Evolutionary conservation across 2,329 filamentous ascomycete genomes (phyloP), one percentile per base, ranked within the genome.

Genomic region (Ascochyta clinopodiicola): DNA sequence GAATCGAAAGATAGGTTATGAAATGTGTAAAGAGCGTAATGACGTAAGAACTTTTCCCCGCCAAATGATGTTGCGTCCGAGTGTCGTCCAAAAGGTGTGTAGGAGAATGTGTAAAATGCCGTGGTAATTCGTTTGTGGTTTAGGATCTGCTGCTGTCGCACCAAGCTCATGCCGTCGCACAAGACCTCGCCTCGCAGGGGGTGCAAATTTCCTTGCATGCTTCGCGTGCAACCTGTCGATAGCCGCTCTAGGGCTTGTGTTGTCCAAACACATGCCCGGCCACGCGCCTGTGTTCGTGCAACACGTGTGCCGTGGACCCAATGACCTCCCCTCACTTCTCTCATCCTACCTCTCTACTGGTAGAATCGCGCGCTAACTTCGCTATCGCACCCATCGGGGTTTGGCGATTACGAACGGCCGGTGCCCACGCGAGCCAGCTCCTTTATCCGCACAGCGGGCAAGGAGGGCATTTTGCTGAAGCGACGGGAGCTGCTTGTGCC

Each of bases 381-480:
- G 42, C 29, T 17, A 32, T 51, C 36, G 52, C 46, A 51, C 46
- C 38, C 52, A 24, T 51, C 43, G 24, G 42, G 29, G 51, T 44
- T 38, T 51, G 46, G 36, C 37, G 17, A 38, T 54, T 66, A 72
- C 45, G 67, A 61, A 22, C 69, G 66, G 37, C 66, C 64, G 31
- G 67, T 69, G 40, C 65, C 64, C 21, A 57, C 64, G 19, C 69
- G 65, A 3, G 65, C 63, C 6, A 75, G 56, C 54, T 75, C 72
- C 56, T 60, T 69, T 53, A 75, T 70, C 42, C 69, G 54, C 34
- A 73, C 63, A 6, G 63, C 61, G 12, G 73, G 72, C 55, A 68
- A 67, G 6, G 63, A 61, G 17, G 73, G 73, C 55, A 68, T 68
- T 56, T 74, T 74, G 66, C 71, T 74, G 58, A 73, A 66, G 31